These are phyloP conservation scores for Hanseniaspora guilliermondii DNA, from an alignment of 805 yeast genomes.

Conservation along the genomic window DNA sequence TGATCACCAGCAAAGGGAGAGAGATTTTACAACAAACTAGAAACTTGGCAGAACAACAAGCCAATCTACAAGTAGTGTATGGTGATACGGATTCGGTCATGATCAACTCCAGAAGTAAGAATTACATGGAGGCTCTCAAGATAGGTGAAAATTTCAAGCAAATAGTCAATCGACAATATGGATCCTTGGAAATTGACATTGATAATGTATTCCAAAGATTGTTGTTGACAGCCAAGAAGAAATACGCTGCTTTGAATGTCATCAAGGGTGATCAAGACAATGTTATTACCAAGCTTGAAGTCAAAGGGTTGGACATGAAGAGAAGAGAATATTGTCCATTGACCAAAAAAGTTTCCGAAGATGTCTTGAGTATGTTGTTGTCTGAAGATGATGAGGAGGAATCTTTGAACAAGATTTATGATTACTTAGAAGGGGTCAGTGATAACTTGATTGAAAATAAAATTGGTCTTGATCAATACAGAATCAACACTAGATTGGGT, in stretches of 20 bases:
- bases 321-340: slow-evolving; percentile 93
- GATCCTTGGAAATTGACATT: slow-evolving; percentile 79
- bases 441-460: slow-evolving; percentile 46
- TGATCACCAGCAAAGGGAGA: slow-evolving; percentile 89
- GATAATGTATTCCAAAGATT: slow-evolving; percentile 84
- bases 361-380: slow-evolving; percentile 57
- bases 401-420: slow-evolving; percentile 59
- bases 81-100: slow-evolving; percentile 99
- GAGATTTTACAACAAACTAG: slow-evolving; percentile 88
- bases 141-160: slow-evolving; percentile 78
- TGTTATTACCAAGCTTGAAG: slow-evolving; percentile 48
- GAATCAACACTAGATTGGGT: slow-evolving; percentile 76
- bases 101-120: slow-evolving; percentile 79
- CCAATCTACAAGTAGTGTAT: slow-evolving; percentile 74
- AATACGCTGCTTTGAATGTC: slow-evolving; percentile 81
- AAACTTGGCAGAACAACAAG: slow-evolving; percentile 68
- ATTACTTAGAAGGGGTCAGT: slow-evolving; percentile 51
- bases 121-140: slow-evolving; percentile 57
- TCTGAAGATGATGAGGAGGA: slow-evolving; percentile 65
- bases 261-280: slow-evolving; percentile 44
- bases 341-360: slow-evolving; percentile 75
- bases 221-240: slow-evolving; percentile 86
- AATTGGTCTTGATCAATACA: slow-evolving; percentile 52
- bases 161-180: slow-evolving; percentile 79
- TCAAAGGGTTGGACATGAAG: slow-evolving; percentile 91